These are phyloP conservation scores for Bipolaris sorokiniana DNA, from an alignment of 2,329 filamentous ascomycete genomes.

Conservation along the genomic window DNA sequence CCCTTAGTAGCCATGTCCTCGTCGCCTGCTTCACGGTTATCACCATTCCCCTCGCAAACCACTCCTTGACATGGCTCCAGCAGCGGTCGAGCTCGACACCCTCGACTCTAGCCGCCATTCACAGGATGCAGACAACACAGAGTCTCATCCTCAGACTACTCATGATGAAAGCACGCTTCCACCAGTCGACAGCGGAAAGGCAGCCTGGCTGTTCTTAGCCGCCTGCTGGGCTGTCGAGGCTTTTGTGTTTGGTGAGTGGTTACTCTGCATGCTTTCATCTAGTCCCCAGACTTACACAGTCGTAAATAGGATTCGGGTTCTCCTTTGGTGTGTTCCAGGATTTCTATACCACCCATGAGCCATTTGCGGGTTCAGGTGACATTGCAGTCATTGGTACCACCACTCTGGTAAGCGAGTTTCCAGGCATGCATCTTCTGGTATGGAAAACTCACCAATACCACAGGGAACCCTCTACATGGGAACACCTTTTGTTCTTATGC, in stretches of 20 bases:
- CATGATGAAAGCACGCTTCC: neutral
- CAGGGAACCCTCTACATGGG: no score
- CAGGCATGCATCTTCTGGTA: constrained; percentile 23
- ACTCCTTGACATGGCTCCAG: no score
- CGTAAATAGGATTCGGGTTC: constrained; percentile 65
- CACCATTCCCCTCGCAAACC: no score
- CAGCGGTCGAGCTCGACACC: no score
- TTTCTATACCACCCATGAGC: constrained; percentile 66
- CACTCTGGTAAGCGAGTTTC: no score
- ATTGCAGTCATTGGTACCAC: constrained; percentile 65
- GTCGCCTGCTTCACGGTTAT: no score
- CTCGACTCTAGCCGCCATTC: no score
- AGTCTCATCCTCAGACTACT: no score
- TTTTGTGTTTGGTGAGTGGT: constrained; percentile 53
- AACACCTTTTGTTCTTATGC: no score
- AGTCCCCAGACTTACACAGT: neutral
- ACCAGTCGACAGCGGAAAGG: constrained; percentile 21
- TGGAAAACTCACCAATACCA: no score
- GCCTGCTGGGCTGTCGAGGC: constrained; percentile 57
- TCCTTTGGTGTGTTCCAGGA: constrained; percentile 74
- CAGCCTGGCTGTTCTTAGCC: constrained; percentile 28
- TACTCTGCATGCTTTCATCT: neutral
- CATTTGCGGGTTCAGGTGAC: constrained; percentile 60
- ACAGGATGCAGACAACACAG: no score
- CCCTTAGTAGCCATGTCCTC: no score